phyloP scores from a whole-genome alignment of 2,329 filamentous ascomycete genomes.

The Penicillium palitans region DNA sequence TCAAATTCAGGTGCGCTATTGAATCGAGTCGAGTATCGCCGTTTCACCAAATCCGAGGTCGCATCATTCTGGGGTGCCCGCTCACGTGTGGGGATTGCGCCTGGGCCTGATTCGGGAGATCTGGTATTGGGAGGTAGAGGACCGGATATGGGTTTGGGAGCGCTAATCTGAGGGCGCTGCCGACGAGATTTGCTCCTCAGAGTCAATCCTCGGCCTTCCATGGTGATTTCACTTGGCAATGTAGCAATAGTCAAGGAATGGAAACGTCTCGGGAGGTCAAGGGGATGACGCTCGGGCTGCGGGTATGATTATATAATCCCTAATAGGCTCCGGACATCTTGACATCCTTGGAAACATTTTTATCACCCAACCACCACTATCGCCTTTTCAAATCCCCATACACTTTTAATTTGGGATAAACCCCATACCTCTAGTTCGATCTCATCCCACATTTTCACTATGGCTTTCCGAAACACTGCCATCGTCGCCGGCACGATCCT shows the following conservation, averaged over 20 bases:
- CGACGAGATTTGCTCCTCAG: constrained; percentile 61
- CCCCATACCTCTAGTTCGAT: not conserved
- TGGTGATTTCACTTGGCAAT: constrained; percentile 29
- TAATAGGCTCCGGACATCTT: constrained; percentile 1
- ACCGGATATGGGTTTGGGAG: constrained; percentile 56
- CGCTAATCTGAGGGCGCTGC: constrained; percentile 59
- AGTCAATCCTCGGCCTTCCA: constrained; percentile 60
- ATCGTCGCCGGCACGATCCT: constrained; percentile 60
- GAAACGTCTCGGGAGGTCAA: constrained; percentile 5
- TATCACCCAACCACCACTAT: constrained; percentile 5
- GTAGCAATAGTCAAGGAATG: constrained; percentile 11
- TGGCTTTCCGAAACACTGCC: constrained; percentile 45
- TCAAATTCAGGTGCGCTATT: constrained; percentile 72
- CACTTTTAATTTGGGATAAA: not conserved
- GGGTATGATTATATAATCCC: constrained; percentile 4
- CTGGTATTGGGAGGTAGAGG: constrained; percentile 41
- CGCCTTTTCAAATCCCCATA: constrained; percentile 2
- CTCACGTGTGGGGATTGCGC: constrained; percentile 38
- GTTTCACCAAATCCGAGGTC: constrained; percentile 83
- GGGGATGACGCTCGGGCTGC: constrained; percentile 10
- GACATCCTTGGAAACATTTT: constrained; percentile 11
- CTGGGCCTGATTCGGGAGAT: constrained; percentile 37
- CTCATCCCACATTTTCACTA: constrained; percentile 4
- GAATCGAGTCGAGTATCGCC: constrained; percentile 90
- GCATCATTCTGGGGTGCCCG: constrained; percentile 50